Evolutionary conservation across 805 yeast genomes (phyloP).

Genomic region (Ogataea nitratoaversa): DNA sequence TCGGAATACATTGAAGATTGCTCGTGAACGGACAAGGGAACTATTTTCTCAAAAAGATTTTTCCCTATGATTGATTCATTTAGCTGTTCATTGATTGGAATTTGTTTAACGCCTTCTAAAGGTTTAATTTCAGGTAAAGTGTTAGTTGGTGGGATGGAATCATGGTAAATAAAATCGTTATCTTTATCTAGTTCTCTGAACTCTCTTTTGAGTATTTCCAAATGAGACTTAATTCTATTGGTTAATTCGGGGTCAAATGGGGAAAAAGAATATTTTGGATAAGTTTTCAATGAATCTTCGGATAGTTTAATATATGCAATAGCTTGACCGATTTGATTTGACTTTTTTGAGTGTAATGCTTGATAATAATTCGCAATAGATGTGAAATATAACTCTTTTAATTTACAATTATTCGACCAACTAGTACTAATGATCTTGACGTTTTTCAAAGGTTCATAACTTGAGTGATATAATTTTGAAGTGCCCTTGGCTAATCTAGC

Average conservation of each 20-base stretch:
- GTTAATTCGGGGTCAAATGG: conserved; percentile 24
- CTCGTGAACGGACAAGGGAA: conserved; percentile 86
- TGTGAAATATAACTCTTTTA: conserved; percentile 52
- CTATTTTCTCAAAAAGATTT: conserved; percentile 70
- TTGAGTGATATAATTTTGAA: conserved; percentile 48
- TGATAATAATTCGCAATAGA: conserved; percentile 61
- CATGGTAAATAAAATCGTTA: conserved; percentile 88
- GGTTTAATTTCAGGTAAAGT: conserved; percentile 63
- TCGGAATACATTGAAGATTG: conserved; percentile 85
- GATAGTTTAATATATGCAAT: conserved; percentile 47
- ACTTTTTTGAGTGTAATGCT: conserved; percentile 48
- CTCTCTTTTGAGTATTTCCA: conserved; percentile 22
- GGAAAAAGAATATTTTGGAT: conserved; percentile 16
- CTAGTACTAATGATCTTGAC: conserved; percentile 26
- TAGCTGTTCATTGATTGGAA: conserved; percentile 46
- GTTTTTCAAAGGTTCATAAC: conserved; percentile 41
- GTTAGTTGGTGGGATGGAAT: conserved; percentile 57
- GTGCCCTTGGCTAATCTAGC: conserved; percentile 71
- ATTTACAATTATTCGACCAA: conserved; percentile 50
- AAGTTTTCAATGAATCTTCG: conserved; percentile 30
- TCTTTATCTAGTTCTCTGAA: conserved; percentile 57
- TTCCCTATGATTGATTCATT: conserved; percentile 43
- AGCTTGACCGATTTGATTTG: conserved; percentile 68
- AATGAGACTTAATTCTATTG: conserved; percentile 27
- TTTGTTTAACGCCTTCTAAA: conserved; percentile 62